These are phyloP conservation scores for Paraconiothyrium brasiliense DNA, from an alignment of 2,329 filamentous ascomycete genomes.

Conservation along the genomic window DNA sequence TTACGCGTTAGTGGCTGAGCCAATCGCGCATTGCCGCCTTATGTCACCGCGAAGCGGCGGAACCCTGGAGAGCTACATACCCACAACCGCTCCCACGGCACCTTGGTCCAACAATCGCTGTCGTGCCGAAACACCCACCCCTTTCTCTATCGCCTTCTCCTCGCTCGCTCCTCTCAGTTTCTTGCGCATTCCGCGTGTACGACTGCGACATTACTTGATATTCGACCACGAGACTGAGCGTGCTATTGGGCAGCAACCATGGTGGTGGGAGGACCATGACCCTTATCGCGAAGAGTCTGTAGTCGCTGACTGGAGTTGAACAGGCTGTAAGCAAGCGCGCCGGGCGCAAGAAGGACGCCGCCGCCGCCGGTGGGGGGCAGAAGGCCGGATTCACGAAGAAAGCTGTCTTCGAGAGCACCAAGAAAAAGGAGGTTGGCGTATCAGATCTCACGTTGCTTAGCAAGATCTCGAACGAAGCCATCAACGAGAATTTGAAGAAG, in stretches of 20 bases:
- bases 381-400: conserved; percentile 83
- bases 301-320: conserved; percentile 28
- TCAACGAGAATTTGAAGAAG: conserved; percentile 99
- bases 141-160: not conserved
- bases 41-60: conserved; percentile 13
- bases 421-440: conserved; percentile 99
- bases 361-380: conserved; percentile 54
- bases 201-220: not conserved
- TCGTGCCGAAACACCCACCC: not conserved
- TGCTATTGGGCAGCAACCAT: conserved; percentile 47
- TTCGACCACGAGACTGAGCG: conserved; percentile 29
- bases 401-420: conserved; percentile 92
- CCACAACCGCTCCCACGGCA: conserved; percentile 7
- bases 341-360: conserved; percentile 65
- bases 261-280: conserved; percentile 32
- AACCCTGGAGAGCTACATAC: conserved; percentile 7
- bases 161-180: not conserved
- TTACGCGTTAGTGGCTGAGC: conserved; percentile 11
- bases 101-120: conserved; percentile 1
- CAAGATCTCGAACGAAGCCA: conserved; percentile 98
- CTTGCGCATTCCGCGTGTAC: not conserved
- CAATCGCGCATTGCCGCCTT: not conserved
- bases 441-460: conserved; percentile 97
- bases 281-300: conserved; percentile 12
- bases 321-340: conserved; percentile 67